Evolutionary conservation across 768 basidiomycete genomes (phyloP).

Genomic region (Tulasnella sp.): DNA sequence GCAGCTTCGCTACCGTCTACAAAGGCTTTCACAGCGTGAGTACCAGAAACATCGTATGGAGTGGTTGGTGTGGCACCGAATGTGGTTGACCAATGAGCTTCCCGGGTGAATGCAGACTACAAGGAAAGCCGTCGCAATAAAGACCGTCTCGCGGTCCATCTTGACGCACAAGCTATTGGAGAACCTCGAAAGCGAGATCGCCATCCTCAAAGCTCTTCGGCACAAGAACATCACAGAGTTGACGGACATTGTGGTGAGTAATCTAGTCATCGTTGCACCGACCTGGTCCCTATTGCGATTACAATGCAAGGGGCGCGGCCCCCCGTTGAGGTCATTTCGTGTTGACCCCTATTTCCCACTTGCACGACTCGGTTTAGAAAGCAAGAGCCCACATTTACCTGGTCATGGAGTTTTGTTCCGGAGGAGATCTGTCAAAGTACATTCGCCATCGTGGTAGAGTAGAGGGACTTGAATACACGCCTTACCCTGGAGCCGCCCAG

Average conservation of each 20-base stretch:
- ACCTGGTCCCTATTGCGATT: slow-evolving; percentile 20
- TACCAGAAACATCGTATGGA: slow-evolving; percentile 28
- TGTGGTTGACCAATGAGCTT: neutral
- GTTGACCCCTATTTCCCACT: neutral
- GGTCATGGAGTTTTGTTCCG: slow-evolving; percentile 96
- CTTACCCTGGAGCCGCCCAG: slow-evolving; percentile 66
- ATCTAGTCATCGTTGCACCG: slow-evolving; percentile 9
- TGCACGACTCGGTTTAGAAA: slow-evolving; percentile 45
- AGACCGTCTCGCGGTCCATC: slow-evolving; percentile 86
- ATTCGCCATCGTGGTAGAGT: slow-evolving; percentile 97
- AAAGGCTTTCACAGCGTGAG: slow-evolving; percentile 88
- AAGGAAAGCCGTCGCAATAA: slow-evolving; percentile 83
- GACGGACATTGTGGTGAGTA: slow-evolving; percentile 84
- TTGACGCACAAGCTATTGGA: slow-evolving; percentile 92
- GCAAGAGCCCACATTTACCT: slow-evolving; percentile 67
- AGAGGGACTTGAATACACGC: slow-evolving; percentile 81
- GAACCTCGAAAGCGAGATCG: slow-evolving; percentile 97
- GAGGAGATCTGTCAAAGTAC: slow-evolving; percentile 93
- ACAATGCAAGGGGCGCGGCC: neutral
- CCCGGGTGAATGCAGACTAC: slow-evolving; percentile 59
- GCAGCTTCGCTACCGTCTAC: slow-evolving; percentile 95
- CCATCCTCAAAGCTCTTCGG: slow-evolving; percentile 90
- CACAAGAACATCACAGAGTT: slow-evolving; percentile 93
- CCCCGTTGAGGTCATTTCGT: slow-evolving; percentile 4
- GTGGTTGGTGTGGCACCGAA: neutral